phyloP scores from a whole-genome alignment of 169 alveolate genomes.

The Cryptosporidium meleagridis region DNA sequence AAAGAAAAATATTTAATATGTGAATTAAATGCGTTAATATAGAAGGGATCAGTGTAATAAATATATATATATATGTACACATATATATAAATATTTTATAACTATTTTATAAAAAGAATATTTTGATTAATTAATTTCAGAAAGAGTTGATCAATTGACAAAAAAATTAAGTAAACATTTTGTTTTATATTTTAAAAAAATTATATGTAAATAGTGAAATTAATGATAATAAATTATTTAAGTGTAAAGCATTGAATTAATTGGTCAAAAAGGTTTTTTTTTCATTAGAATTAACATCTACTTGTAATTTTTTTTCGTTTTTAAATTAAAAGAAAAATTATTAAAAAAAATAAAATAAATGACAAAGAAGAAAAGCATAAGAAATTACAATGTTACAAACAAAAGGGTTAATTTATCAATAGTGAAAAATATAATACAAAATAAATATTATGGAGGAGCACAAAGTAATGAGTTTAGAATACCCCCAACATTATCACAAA shows the following conservation, averaged over 20 bases:
- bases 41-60: not conserved
- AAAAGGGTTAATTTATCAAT: conserved; percentile 33
- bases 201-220: not conserved
- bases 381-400: conserved; percentile 19
- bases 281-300: not conserved
- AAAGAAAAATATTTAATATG: not conserved
- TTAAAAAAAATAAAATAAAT: not conserved
- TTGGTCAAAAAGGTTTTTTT: not conserved
- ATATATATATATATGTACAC: not conserved
- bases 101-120: not conserved
- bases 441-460: conserved; percentile 50
- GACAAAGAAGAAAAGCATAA: conserved; percentile 31
- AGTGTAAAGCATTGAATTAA: not conserved
- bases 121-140: not conserved
- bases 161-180: too few species aligned
- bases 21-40: not conserved
- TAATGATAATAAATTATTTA: not conserved
- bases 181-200: too few species aligned
- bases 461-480: conserved; percentile 8
- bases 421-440: conserved; percentile 5
- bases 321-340: not conserved
- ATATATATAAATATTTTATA: not conserved
- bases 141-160: not conserved
- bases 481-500: conserved; percentile 65
- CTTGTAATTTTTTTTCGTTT: not conserved